phyloP scores from a whole-genome alignment of 495 filamentous ascomycete genomes.

The Bathelium albidoporum region DNA sequence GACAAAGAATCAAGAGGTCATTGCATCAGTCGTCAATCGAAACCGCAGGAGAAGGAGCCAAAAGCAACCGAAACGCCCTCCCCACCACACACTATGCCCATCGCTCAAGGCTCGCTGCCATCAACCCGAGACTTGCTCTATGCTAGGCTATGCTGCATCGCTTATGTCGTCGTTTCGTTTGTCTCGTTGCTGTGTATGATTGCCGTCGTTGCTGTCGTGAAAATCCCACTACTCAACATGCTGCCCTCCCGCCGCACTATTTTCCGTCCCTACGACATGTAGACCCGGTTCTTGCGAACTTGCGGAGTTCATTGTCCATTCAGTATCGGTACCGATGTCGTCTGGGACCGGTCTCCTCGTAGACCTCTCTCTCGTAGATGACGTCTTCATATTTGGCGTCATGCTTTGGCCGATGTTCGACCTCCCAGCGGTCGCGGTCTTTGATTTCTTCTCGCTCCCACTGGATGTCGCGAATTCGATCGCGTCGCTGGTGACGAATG shows the following conservation, averaged over 20 bases:
- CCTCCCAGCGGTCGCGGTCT: not conserved
- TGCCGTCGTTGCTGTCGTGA: slow-evolving; percentile 3
- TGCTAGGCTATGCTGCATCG: not conserved
- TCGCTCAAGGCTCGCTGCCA: not conserved
- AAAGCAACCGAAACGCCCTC: not conserved
- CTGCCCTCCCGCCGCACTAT: not conserved
- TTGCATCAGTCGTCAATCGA: not conserved
- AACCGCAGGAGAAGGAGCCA: not conserved
- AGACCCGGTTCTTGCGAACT: no score
- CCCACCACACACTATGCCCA: not conserved
- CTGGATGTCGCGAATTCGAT: slow-evolving; percentile 71
- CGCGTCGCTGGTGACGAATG: slow-evolving; percentile 64
- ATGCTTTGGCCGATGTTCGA: slow-evolving; percentile 8
- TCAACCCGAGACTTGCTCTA: not conserved
- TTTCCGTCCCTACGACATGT: not conserved
- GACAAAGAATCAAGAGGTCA: not conserved
- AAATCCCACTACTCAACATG: not conserved
- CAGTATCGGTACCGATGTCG: slow-evolving; percentile 20
- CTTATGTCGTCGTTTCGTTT: not conserved
- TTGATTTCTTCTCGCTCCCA: slow-evolving; percentile 53
- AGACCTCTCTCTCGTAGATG: slow-evolving; percentile 25
- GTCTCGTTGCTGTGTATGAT: slow-evolving; percentile 2
- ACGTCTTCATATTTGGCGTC: slow-evolving; percentile 22
- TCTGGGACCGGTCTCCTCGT: slow-evolving; percentile 12
- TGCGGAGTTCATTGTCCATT: not conserved